A percentile compares a stretch with the other conserved stretches of the same genome.
Evolutionary conservation across 306 rosid genomes (phyloP).

Genomic region (Vigna hirtella): DNA sequence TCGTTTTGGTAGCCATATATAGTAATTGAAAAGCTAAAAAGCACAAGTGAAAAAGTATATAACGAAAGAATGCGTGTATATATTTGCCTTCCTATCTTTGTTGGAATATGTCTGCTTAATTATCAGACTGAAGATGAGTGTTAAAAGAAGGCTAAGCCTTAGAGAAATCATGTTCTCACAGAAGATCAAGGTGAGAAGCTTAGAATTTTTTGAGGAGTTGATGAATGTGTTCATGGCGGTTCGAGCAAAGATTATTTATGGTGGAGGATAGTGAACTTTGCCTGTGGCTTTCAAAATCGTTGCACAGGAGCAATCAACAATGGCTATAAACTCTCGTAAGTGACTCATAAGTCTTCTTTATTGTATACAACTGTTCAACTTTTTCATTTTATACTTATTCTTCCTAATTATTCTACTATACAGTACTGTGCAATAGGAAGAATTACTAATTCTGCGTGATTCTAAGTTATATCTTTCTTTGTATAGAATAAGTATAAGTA

Average conservation of each 20-base stretch:
- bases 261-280: neutral
- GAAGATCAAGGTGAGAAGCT: neutral
- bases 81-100: constrained; percentile 42
- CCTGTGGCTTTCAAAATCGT: neutral
- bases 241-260: neutral
- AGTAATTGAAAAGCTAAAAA: neutral
- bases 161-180: constrained; percentile 13
- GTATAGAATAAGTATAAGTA: too few relatives aligned
- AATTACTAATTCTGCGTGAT: too few relatives aligned
- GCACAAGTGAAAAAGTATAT: too few relatives aligned
- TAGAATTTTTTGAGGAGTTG: neutral
- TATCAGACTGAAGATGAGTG: constrained; percentile 2
- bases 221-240: neutral
- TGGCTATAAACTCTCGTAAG: neutral
- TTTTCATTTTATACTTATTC: too few relatives aligned
- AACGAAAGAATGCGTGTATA: neutral
- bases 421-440: too few relatives aligned
- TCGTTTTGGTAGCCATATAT: neutral
- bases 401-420: too few relatives aligned
- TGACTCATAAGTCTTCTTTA: too few relatives aligned
- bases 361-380: too few relatives aligned
- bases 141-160: constrained; percentile 1
- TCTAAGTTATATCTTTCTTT: too few relatives aligned
- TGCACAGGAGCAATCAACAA: neutral
- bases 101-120: constrained; percentile 9